These are phyloP conservation scores for Gracilaria gracilis DNA, from an alignment of 23 red algal genomes.

Conservation along the genomic window DNA sequence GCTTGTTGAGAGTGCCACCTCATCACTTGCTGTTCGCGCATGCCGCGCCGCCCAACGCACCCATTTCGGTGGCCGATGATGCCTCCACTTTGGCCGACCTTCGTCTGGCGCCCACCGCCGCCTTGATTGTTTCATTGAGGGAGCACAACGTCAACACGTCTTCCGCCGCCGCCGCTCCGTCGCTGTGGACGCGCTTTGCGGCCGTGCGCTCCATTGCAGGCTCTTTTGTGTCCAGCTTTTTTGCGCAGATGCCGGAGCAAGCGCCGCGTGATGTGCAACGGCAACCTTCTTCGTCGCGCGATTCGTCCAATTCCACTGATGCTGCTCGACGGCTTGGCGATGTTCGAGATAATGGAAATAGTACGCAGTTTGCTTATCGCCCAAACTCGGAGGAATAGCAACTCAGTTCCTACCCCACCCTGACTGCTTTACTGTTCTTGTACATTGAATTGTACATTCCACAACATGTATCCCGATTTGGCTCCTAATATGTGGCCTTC, in stretches of 20 bases:
- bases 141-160: neutral
- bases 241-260: neutral
- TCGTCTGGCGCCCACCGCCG: neutral
- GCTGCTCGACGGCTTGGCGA: neutral
- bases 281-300: neutral
- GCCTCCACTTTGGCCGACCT: neutral
- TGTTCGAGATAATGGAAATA: conserved; percentile 24
- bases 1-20: neutral
- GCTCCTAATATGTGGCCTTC: neutral
- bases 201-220: neutral
- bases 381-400: neutral
- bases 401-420: neutral
- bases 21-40: neutral
- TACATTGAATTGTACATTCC: neutral
- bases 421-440: neutral
- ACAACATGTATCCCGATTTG: neutral
- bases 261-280: neutral
- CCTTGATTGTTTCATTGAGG: neutral
- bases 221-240: conserved; percentile 11
- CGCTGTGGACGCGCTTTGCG: neutral
- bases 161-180: neutral
- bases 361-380: conserved; percentile 13
- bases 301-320: neutral
- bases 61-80: neutral
- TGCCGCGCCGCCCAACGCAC: neutral